Evolutionary conservation across 2,329 filamentous ascomycete genomes (phyloP).

Genomic region (Zymoseptoria tritici): DNA sequence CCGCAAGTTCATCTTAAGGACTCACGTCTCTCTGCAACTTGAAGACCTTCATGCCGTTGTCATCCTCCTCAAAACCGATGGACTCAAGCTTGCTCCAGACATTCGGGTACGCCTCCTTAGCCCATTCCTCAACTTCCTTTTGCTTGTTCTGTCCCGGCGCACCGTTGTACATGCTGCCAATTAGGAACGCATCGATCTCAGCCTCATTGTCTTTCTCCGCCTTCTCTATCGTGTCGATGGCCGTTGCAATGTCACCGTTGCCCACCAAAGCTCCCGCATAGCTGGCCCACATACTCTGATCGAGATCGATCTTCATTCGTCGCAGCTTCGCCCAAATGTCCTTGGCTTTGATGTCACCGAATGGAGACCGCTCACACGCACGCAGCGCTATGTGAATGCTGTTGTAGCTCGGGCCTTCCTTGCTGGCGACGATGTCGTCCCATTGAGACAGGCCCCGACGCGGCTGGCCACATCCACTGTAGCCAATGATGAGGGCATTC

Average conservation of each 20-base stretch:
- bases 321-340: constrained; percentile 65
- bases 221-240: constrained; percentile 56
- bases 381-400: constrained; percentile 76
- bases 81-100: constrained; percentile 61
- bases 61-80: constrained; percentile 33
- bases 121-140: constrained; percentile 66
- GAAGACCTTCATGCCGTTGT: constrained; percentile 13
- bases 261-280: constrained; percentile 72
- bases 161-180: constrained; percentile 70
- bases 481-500: constrained; percentile 83
- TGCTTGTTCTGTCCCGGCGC: constrained; percentile 55
- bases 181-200: constrained; percentile 64
- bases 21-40: constrained; percentile 19
- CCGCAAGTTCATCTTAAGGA: background rate
- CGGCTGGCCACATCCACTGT: constrained; percentile 61
- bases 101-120: constrained; percentile 57
- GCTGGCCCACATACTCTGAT: constrained; percentile 62
- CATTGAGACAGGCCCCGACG: constrained; percentile 69
- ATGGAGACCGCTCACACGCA: constrained; percentile 58
- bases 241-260: constrained; percentile 62
- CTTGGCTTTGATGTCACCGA: constrained; percentile 39
- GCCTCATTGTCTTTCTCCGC: constrained; percentile 61
- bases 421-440: constrained; percentile 71
- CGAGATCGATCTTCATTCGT: constrained; percentile 70
- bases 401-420: constrained; percentile 78